These are phyloP conservation scores for Lyophyllum shimeji DNA, from an alignment of 768 basidiomycete species.

Conservation along the genomic window DNA sequence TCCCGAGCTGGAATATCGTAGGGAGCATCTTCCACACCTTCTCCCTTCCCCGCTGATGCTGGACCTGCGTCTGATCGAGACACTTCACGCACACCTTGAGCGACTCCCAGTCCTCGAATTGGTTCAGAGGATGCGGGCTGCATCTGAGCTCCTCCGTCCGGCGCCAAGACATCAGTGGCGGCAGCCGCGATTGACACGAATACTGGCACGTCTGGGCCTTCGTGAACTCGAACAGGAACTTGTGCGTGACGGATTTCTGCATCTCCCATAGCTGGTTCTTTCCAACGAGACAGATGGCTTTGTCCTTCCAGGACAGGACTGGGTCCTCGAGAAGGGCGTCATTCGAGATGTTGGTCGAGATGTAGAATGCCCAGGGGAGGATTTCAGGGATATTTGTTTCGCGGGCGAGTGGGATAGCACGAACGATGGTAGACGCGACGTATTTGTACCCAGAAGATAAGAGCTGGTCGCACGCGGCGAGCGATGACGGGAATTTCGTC, in stretches of 20 bases:
- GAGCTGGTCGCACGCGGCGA: conserved; percentile 38
- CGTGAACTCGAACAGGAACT: conserved; percentile 33
- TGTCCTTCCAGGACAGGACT: conserved; percentile 40
- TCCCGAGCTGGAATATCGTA: conserved; percentile 33
- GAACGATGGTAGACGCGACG: conserved; percentile 33
- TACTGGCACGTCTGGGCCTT: conserved; percentile 26
- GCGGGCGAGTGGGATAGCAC: conserved; percentile 41
- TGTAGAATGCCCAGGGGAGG: conserved; percentile 46
- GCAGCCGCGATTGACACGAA: conserved; percentile 25
- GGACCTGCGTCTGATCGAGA: conserved; percentile 23
- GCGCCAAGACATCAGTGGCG: conserved; percentile 25
- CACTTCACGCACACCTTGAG: conserved; percentile 33
- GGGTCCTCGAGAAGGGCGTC: conserved; percentile 33
- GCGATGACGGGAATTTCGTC: conserved; percentile 40
- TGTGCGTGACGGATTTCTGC: conserved; percentile 35
- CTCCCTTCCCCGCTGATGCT: conserved; percentile 33
- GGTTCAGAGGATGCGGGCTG: conserved; percentile 38
- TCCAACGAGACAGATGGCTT: conserved; percentile 39
- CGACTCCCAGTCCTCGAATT: conserved; percentile 32
- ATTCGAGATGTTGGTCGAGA: conserved; percentile 37
- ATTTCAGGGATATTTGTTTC: conserved; percentile 39
- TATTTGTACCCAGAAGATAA: conserved; percentile 35
- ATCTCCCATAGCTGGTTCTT: conserved; percentile 39
- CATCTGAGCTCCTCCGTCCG: conserved; percentile 34
- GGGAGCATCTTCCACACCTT: conserved; percentile 38